Evolutionary conservation across 192 early-diverging fungal genomes (phyloP).

Genomic region (Linderina pennispora): DNA sequence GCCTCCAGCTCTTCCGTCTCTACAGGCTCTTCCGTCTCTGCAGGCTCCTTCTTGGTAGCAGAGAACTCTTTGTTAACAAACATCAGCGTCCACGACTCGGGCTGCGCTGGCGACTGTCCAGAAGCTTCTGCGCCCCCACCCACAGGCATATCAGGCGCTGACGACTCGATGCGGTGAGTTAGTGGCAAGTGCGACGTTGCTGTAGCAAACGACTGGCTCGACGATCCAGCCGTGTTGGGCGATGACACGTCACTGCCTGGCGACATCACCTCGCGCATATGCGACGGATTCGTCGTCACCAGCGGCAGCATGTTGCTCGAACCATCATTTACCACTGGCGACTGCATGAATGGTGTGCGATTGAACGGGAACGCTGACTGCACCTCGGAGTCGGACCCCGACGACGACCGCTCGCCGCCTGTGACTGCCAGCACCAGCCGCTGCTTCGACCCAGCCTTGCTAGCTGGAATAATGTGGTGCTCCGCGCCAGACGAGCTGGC

Average conservation of each 20-base stretch:
- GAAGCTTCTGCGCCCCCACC: background rate
- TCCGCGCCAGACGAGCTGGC: background rate
- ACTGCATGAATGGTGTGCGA: background rate
- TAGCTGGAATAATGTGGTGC: no score
- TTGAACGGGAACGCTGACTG: slow-evolving; percentile 3
- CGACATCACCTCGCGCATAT: background rate
- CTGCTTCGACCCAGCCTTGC: no score
- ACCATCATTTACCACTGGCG: no score
- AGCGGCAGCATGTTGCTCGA: no score
- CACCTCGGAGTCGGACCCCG: slow-evolving; percentile 16
- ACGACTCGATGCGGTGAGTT: no score
- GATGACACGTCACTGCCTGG: background rate
- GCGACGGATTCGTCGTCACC: background rate
- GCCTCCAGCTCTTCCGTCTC: background rate
- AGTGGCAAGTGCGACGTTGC: slow-evolving; percentile 8
- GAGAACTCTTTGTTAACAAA: slow-evolving; percentile 46
- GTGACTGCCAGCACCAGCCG: background rate
- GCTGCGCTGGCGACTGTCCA: slow-evolving; percentile 1
- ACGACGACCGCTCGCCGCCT: background rate
- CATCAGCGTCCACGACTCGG: slow-evolving; percentile 48
- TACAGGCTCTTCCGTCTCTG: no score
- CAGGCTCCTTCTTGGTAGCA: slow-evolving; percentile 1
- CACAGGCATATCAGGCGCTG: background rate
- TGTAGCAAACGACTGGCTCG: slow-evolving; percentile 26
- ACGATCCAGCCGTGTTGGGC: background rate